A percentile compares a stretch with the other conserved stretches of the same genome.
phyloP scores from a whole-genome alignment of 441 rosid genomes.

The Pelargonium myrrhifolium region DNA sequence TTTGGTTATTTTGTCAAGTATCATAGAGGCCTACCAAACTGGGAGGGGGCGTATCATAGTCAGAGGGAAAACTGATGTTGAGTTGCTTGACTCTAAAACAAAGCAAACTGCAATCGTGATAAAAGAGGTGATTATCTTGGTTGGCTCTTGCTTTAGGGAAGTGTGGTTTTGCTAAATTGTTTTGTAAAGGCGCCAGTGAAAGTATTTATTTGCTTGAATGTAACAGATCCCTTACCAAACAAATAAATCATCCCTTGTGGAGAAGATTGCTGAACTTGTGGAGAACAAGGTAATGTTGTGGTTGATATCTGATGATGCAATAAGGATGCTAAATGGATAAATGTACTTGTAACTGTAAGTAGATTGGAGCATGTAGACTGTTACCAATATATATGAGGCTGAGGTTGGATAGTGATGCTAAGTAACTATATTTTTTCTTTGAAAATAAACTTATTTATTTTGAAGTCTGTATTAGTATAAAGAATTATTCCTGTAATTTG shows the following conservation, averaged over 20 bases:
- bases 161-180: conserved; percentile 17
- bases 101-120: conserved; percentile 73
- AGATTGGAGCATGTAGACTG: too few species aligned
- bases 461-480: too few species aligned
- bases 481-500: too few species aligned
- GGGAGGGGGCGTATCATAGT: conserved; percentile 75
- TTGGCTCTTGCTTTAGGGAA: conserved; percentile 9
- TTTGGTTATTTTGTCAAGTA: conserved; percentile 37
- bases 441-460: too few species aligned
- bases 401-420: too few species aligned
- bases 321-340: background rate
- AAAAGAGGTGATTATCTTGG: conserved; percentile 58
- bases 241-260: conserved; percentile 82
- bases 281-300: conserved; percentile 61
- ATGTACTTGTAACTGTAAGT: too few species aligned
- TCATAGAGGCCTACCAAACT: conserved; percentile 88
- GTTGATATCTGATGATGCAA: background rate
- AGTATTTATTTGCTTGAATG: conserved; percentile 21
- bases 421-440: too few species aligned
- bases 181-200: conserved; percentile 8
- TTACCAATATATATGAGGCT: too few species aligned
- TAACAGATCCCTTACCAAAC: conserved; percentile 90
- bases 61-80: conserved; percentile 81
- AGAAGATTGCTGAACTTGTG: conserved; percentile 96
- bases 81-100: conserved; percentile 67